These are phyloP conservation scores for Crithidia acanthocephali DNA, from an alignment of 208 protist genomes.

Conservation along the genomic window DNA sequence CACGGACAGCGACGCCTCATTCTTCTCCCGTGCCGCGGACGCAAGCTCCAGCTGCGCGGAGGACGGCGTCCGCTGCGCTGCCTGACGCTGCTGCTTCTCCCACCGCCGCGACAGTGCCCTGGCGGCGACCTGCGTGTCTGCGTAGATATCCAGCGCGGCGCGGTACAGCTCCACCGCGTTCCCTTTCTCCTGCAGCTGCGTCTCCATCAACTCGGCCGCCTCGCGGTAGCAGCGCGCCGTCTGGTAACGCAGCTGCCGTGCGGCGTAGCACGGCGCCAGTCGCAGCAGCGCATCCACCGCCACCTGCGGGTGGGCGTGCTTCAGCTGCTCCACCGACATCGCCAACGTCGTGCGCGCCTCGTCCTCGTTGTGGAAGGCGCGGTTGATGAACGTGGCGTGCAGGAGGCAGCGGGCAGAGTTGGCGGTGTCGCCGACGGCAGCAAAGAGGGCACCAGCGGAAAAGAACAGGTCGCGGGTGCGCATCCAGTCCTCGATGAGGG, in stretches of 20 bases:
- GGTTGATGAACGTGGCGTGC: slow-evolving; percentile 74
- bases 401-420: slow-evolving; percentile 61
- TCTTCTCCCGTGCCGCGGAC: no score
- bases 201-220: slow-evolving; percentile 60
- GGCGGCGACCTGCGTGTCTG: slow-evolving; percentile 19
- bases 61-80: not conserved
- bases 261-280: slow-evolving; percentile 46
- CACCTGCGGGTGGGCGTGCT: slow-evolving; percentile 54
- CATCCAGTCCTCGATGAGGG: slow-evolving; percentile 68
- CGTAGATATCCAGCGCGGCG: slow-evolving; percentile 57
- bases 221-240: slow-evolving; percentile 75
- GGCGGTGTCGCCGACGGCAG: slow-evolving; percentile 42
- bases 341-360: slow-evolving; percentile 51
- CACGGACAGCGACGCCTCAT: not conserved
- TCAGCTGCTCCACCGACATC: slow-evolving; percentile 61
- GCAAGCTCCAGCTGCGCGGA: not conserved
- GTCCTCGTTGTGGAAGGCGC: slow-evolving; percentile 60
- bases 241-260: slow-evolving; percentile 49
- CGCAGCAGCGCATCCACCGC: slow-evolving; percentile 58
- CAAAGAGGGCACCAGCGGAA: slow-evolving; percentile 71
- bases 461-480: slow-evolving; percentile 63
- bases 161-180: slow-evolving; percentile 59
- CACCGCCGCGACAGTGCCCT: slow-evolving; percentile 9
- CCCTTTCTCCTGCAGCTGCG: slow-evolving; percentile 36
- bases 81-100: slow-evolving; percentile 11